Percentiles rank a stretch among this genome's conserved stretches.
Conservation (phyloP, 345 rosid genomes). For the Ailanthus altissimus region DNA sequence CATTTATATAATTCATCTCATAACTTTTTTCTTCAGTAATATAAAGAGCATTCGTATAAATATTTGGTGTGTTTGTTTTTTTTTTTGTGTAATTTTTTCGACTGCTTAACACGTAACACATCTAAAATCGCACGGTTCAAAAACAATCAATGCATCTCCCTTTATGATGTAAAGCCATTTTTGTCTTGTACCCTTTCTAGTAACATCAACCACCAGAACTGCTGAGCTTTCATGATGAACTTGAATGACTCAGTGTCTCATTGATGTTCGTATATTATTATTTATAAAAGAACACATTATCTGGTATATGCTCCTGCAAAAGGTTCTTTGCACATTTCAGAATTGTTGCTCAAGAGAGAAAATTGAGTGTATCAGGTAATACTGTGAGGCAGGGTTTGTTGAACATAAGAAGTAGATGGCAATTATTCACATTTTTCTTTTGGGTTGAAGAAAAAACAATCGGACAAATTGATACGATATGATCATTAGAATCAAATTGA, state of each 20-base stretch:
- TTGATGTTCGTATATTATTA: not conserved
- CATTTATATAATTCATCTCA: too few relatives aligned
- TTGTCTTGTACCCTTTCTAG: conserved; percentile 14
- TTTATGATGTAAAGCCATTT: conserved; percentile 19
- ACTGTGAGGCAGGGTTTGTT: not conserved
- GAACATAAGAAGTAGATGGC: not conserved
- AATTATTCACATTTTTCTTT: not conserved
- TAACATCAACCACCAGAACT: conserved; percentile 4
- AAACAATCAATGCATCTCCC: too few relatives aligned
- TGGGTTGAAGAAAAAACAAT: too few relatives aligned
- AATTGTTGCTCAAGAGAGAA: not conserved
- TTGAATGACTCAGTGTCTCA: not conserved
- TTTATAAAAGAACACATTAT: not conserved
- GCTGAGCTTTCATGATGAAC: conserved; percentile 1
- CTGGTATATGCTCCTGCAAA: not conserved
- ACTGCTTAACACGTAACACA: too few relatives aligned
- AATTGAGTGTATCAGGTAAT: not conserved
- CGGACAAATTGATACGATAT: too few relatives aligned
- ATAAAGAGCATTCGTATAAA: too few relatives aligned
- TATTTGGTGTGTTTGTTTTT: too few relatives aligned
- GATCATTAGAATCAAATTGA: not conserved
- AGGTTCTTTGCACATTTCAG: not conserved
- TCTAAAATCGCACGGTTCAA: too few relatives aligned
- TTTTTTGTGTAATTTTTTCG: too few relatives aligned
- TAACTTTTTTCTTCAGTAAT: too few relatives aligned